Evolutionary conservation across 2,329 filamentous ascomycete genomes (phyloP), one percentile per base, ranked within the genome.

Genomic region (Fusarium buxicola): DNA sequence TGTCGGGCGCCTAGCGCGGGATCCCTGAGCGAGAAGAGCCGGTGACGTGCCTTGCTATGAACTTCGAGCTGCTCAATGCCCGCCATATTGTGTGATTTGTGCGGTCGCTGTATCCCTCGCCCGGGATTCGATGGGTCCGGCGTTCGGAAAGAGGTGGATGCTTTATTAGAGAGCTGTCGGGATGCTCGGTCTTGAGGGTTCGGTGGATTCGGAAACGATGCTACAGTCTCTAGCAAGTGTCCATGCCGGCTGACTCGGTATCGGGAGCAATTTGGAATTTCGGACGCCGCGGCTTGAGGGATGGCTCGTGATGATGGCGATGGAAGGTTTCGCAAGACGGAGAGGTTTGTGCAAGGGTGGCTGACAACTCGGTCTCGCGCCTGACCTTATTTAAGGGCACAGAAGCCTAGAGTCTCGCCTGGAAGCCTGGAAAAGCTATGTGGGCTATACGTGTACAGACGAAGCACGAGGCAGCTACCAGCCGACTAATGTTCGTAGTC

Each of bases 31-130:
- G 21, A 15, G 24, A 34, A 35, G 38, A n/a, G 32, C 24, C 11
- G 16, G 45, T 47, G 31, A 59, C 71, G 48, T 85, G 95, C 94
- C 88, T 96, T 97, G 87, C 93, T 97, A 79, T 97, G 94, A 69
- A 99, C 92, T 78, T 98, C 92, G 69, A 99, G 85, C 81, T 96
- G 92, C 82, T 99, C 95, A 83, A 98, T 96, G 74, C 92, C 92
- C 58, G 92, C 93, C 94, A 97, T 97, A 58, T 66, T 78, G 53
- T 49, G 51, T 30, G 48, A 35, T 68, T 35, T 65, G 35, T 38
- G 45, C 18, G 34, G 15, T 41, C 15, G 46, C 39, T 21, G 51
- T 49, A 44, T 43, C 47, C 38, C 41, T 27, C n/a, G 24, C 27
- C 39, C 32, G 44, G 44, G 16, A 24, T 39, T 41, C 31, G 32